Percentiles rank a stretch among this genome's conserved stretches.
Evolutionary conservation across 805 yeast genomes (phyloP).

Genomic region (Monosporozyma aquatica): DNA sequence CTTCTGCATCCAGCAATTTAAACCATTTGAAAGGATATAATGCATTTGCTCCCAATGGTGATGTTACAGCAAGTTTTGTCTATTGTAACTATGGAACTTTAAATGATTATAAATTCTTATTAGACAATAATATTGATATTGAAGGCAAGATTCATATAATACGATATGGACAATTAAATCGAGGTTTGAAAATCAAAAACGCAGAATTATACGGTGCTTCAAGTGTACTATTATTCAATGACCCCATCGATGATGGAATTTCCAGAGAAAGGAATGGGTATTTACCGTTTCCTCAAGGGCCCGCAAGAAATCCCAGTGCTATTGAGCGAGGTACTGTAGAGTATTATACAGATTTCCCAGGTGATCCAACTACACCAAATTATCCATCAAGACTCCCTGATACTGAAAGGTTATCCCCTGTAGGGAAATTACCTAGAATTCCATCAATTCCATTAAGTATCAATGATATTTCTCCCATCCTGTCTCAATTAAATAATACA

Average conservation of each 20-base stretch:
- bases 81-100: conserved; percentile 52
- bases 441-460: conserved; percentile 47
- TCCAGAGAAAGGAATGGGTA: conserved; percentile 48
- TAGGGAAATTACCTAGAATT: conserved; percentile 38
- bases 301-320: conserved; percentile 53
- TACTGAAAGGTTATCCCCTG: conserved; percentile 35
- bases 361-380: conserved; percentile 75
- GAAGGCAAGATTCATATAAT: conserved; percentile 51
- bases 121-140: conserved; percentile 35
- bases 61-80: conserved; percentile 45
- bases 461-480: conserved; percentile 35
- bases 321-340: conserved; percentile 56
- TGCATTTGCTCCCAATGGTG: conserved; percentile 58
- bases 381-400: conserved; percentile 42
- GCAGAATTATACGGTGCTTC: conserved; percentile 56
- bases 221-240: conserved; percentile 42
- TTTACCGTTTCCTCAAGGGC: conserved; percentile 52
- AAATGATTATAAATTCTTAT: conserved; percentile 43
- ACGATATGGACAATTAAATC: conserved; percentile 41
- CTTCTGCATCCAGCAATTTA: background rate
- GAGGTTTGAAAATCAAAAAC: conserved; percentile 50
- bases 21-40: conserved; percentile 48
- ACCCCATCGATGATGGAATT: conserved; percentile 45
- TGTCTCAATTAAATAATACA: conserved; percentile 30
- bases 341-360: conserved; percentile 51